Base-by-base conservation (phyloP, 1,284 basidiomycete species). In the Boletellus deceptivus region DNA sequence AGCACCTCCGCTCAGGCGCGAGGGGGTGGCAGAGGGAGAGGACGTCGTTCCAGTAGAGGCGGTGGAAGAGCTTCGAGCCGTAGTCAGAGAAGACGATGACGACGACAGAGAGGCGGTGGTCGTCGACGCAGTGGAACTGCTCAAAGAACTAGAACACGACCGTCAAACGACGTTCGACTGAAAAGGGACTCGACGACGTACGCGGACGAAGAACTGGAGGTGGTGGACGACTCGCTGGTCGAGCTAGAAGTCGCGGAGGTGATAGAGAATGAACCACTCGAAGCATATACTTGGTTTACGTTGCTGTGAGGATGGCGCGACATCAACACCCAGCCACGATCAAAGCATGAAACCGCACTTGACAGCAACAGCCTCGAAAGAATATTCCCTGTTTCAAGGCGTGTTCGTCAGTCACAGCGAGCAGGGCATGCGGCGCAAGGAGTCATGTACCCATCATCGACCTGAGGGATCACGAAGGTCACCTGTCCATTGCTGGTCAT, bases 381-480 rank as follows among this genome's bases (percentile, higher is more conserved):
- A 2, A 5, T 35, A 34, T 2, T 6, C 13, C 33, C 33, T 34
- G 13, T 20, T 20, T 34, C 2, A 34, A 11, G 13, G 33, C 9
- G 5, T 13, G 11, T 2, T 13, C 33, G 46, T 55, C 36, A 65
- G 41, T 18, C 17, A 35, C 17, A 3, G 4, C 11, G 29, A 29
- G 13, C 3, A 27, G 7, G 31, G 7, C 1, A 25, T 39, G n/a
- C 6, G 7, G n/a, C 6, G 16, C 6, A 35, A 35, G 14, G 13
- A 35, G 18, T 50, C 7, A 59, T 79, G 48, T 59, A 86, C 85
- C 69, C 71, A 11, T 54, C 57, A 2, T 77, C 75, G 16, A 88
- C 75, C 29, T 72, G 52, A 10, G 83, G 83, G 11, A 86, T 57
- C 0, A 52, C 46, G 20, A 88, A 40, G 0, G 68, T 72, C 4